phyloP scores from a whole-genome alignment of 768 basidiomycete genomes.

The Suillus luteus region DNA sequence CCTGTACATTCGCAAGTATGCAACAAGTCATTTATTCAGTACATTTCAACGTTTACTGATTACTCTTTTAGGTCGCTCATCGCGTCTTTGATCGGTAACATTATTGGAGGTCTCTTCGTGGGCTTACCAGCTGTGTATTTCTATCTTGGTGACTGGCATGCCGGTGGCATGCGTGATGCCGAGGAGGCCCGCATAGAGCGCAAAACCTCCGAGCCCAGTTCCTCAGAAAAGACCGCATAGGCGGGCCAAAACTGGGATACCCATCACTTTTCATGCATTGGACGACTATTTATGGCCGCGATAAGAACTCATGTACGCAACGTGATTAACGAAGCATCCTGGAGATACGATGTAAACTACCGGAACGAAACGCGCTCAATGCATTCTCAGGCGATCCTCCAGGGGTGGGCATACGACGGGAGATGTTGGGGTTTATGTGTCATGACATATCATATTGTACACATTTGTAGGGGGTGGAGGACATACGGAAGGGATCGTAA shows the following conservation, averaged over 20 bases:
- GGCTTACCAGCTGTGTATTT: conserved; percentile 66
- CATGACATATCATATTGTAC: neutral
- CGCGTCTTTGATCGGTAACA: conserved; percentile 66
- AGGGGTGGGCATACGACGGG: neutral
- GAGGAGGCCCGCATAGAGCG: conserved; percentile 37
- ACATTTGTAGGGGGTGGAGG: neutral
- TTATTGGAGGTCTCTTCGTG: conserved; percentile 64
- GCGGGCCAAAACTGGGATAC: neutral
- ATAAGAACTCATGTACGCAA: neutral
- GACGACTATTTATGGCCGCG: conserved; percentile 1
- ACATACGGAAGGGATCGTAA: neutral
- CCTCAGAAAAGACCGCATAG: conserved; percentile 13
- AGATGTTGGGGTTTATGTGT: neutral
- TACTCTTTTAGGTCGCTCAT: conserved; percentile 52
- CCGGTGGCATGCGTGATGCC: conserved; percentile 39
- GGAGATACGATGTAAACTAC: neutral
- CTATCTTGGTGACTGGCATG: conserved; percentile 54
- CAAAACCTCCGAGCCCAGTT: conserved; percentile 16
- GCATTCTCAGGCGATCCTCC: neutral
- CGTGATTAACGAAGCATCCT: neutral
- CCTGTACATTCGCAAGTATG: conserved; percentile 69
- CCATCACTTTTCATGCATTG: neutral
- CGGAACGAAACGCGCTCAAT: neutral
- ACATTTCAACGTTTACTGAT: neutral
- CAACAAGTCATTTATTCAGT: conserved; percentile 2